Conservation (phyloP, 1,284 basidiomycete genomes). For the Cerrena zonata region DNA sequence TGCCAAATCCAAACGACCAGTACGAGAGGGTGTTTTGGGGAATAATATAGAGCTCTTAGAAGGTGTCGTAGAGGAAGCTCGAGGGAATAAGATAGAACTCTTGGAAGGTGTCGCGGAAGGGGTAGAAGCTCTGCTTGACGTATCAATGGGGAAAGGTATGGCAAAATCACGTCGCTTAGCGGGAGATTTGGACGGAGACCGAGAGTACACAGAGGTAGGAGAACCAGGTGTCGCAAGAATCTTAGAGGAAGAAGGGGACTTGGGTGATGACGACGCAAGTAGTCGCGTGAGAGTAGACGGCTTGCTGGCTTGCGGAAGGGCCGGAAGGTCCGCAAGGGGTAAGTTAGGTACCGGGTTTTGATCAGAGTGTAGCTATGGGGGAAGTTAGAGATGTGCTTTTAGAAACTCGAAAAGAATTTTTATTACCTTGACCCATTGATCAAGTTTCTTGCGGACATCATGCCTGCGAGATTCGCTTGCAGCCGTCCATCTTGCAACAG, state of each 20-base stretch:
- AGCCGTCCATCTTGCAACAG: conserved; percentile 78
- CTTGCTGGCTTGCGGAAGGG: conserved; percentile 45
- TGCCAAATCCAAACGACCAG: conserved; percentile 14
- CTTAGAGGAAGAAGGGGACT: conserved; percentile 39
- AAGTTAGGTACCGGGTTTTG: conserved; percentile 44
- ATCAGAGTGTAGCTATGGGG: conserved; percentile 45
- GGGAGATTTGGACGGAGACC: conserved; percentile 37
- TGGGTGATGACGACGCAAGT: conserved; percentile 68
- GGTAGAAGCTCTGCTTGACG: conserved; percentile 33
- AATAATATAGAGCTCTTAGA: conserved; percentile 8
- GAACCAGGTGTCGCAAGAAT: conserved; percentile 42
- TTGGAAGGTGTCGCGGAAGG: conserved; percentile 36
- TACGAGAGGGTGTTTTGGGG: conserved; percentile 18
- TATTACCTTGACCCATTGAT: conserved; percentile 58
- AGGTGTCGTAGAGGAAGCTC: conserved; percentile 26
- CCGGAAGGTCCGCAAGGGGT: conserved; percentile 61
- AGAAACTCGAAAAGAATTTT: not conserved
- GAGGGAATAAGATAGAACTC: conserved; percentile 41
- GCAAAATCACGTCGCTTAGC: conserved; percentile 43
- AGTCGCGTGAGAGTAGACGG: conserved; percentile 62
- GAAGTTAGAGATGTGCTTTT: not conserved
- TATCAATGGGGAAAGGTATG: conserved; percentile 47
- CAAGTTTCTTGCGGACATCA: conserved; percentile 53
- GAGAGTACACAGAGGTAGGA: conserved; percentile 30
- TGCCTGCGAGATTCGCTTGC: conserved; percentile 54